Evolutionary conservation across 805 yeast species (phyloP).

Genomic region (Brettanomyces custersianus): DNA sequence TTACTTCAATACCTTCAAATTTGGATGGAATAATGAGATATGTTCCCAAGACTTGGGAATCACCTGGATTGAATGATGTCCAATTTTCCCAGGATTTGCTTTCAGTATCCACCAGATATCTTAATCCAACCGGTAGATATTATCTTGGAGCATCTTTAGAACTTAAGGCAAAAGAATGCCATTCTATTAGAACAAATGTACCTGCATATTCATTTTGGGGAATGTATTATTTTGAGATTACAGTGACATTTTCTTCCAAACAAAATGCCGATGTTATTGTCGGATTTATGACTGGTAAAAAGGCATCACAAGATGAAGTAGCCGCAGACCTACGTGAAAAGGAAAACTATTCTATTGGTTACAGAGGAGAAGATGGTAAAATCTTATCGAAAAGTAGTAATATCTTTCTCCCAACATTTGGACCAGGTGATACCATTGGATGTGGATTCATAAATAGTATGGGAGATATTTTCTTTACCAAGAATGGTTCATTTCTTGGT

Average conservation of each 20-base stretch:
- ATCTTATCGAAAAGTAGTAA: too few relatives aligned
- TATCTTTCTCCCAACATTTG: slow-evolving; percentile 40
- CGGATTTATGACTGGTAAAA: slow-evolving; percentile 33
- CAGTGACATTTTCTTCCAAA: slow-evolving; percentile 26
- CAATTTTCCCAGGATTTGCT: too few relatives aligned
- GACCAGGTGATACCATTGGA: slow-evolving; percentile 62
- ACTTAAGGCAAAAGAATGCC: slow-evolving; percentile 9
- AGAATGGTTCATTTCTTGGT: slow-evolving; percentile 65
- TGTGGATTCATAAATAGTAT: slow-evolving; percentile 71
- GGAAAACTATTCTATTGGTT: slow-evolving; percentile 41
- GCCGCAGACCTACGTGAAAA: slow-evolving; percentile 36
- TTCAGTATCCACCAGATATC: too few relatives aligned
- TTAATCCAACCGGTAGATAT: too few relatives aligned
- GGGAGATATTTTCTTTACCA: slow-evolving; percentile 62
- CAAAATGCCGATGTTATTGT: slow-evolving; percentile 33
- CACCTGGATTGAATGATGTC: too few relatives aligned
- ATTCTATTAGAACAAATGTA: slow-evolving; percentile 25
- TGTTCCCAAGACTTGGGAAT: too few relatives aligned
- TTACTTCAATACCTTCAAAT: too few relatives aligned
- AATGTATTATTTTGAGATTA: slow-evolving; percentile 44
- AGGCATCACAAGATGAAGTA: slow-evolving; percentile 10
- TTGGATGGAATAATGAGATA: too few relatives aligned
- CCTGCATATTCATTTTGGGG: slow-evolving; percentile 32
- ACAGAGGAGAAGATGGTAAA: slow-evolving; percentile 44
- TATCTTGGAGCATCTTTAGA: too few relatives aligned